phyloP scores from a whole-genome alignment of 768 basidiomycete species.

The Hericium alpestre region DNA sequence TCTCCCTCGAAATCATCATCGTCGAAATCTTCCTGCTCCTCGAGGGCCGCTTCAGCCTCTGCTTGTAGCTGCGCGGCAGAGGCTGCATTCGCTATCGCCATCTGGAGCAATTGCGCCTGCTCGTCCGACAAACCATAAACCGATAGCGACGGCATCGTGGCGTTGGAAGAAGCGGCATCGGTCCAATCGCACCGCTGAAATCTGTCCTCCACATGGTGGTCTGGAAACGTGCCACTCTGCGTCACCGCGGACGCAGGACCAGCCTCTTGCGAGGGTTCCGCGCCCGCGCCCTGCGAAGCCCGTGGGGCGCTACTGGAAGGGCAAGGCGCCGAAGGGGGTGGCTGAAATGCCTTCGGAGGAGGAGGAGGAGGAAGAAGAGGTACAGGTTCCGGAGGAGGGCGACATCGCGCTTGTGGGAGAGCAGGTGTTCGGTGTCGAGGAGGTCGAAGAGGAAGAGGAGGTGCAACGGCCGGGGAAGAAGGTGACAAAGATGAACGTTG shows the following conservation, averaged over 20 bases:
- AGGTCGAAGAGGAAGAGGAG: conserved; percentile 31
- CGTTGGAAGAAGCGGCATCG: neutral
- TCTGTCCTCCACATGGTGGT: neutral
- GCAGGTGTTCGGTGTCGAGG: conserved; percentile 41
- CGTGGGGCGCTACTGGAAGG: conserved; percentile 82
- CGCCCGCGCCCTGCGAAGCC: conserved; percentile 59
- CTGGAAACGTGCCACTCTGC: neutral
- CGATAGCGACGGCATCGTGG: conserved; percentile 30
- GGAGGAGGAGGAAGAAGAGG: conserved; percentile 36
- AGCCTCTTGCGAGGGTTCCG: neutral
- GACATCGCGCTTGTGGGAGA: conserved; percentile 50
- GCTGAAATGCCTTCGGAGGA: conserved; percentile 51
- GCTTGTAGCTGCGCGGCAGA: conserved; percentile 72
- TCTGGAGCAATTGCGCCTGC: conserved; percentile 57
- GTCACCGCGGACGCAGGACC: conserved; percentile 4
- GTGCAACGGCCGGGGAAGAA: conserved; percentile 4
- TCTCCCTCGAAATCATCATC: conserved; percentile 30
- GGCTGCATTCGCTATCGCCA: conserved; percentile 66
- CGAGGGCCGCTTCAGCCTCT: conserved; percentile 66
- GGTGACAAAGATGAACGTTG: conserved; percentile 49
- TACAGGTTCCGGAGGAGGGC: conserved; percentile 32
- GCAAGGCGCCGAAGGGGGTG: conserved; percentile 74
- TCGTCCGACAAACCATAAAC: conserved; percentile 66
- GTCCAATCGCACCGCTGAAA: neutral
- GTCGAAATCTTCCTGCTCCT: conserved; percentile 54